Conservation (phyloP, 192 early-diverging fungal genomes). For the Coemansia sp. region DNA sequence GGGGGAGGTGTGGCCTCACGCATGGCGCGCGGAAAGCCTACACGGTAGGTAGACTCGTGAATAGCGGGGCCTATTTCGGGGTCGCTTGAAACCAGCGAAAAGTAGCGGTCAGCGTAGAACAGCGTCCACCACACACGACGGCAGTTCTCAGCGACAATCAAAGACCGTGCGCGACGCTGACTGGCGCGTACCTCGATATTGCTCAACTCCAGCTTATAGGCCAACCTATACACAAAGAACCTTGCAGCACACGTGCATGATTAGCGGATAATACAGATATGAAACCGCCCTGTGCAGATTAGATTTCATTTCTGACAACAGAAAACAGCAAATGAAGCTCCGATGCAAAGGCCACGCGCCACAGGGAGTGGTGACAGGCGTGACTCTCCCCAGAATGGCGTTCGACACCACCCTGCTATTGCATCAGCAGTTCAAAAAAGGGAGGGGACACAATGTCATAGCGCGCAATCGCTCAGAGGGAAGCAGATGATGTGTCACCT, state of each 20-base stretch:
- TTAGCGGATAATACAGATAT: not conserved
- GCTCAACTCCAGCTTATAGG: constrained; percentile 52
- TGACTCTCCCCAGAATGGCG: not conserved
- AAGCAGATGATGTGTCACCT: constrained; percentile 5
- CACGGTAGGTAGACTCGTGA: constrained; percentile 49
- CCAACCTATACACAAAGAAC: constrained; percentile 22
- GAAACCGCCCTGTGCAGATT: not conserved
- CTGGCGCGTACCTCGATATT: constrained; percentile 50
- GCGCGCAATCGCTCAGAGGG: not conserved
- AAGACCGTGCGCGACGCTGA: constrained; percentile 50
- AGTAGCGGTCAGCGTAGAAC: constrained; percentile 52
- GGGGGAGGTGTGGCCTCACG: constrained; percentile 51
- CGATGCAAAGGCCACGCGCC: not conserved
- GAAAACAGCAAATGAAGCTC: not conserved
- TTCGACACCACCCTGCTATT: not conserved
- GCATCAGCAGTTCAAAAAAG: not conserved
- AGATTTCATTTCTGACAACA: not conserved
- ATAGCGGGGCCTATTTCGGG: constrained; percentile 43
- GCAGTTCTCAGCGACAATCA: constrained; percentile 56
- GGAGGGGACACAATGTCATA: not conserved
- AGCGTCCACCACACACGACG: constrained; percentile 55
- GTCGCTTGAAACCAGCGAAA: constrained; percentile 48
- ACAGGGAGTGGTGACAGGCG: not conserved
- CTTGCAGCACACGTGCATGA: not conserved
- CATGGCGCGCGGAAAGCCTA: constrained; percentile 51